phyloP scores from a whole-genome alignment of 805 yeast genomes.

The Candida arabinofermentans region DNA sequence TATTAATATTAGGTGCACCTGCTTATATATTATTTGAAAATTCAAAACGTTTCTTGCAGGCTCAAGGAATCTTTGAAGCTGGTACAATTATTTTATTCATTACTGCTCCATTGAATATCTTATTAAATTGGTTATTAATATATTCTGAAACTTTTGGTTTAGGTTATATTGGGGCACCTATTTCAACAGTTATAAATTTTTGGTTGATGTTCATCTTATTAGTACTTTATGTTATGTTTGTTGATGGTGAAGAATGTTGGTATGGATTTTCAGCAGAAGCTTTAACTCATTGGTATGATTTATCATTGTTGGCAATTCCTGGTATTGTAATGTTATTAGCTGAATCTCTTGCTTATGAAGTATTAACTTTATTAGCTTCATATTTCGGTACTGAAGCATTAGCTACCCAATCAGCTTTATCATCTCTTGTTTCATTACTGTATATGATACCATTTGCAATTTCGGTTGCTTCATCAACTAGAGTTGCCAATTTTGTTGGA shows the following conservation, averaged over 20 bases:
- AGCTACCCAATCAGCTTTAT: slow-evolving; percentile 54
- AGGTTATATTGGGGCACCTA: slow-evolving; percentile 75
- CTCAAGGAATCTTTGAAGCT: slow-evolving; percentile 79
- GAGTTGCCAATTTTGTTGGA: slow-evolving; percentile 54
- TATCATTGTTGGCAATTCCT: slow-evolving; percentile 45
- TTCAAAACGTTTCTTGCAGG: slow-evolving; percentile 68
- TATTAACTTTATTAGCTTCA: slow-evolving; percentile 51
- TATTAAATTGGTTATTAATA: slow-evolving; percentile 62
- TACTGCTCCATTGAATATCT: slow-evolving; percentile 69
- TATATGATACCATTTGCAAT: slow-evolving; percentile 58
- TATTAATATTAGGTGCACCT: slow-evolving; percentile 65
- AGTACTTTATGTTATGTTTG: slow-evolving; percentile 47
- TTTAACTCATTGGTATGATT: slow-evolving; percentile 35
- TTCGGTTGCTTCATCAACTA: slow-evolving; percentile 51
- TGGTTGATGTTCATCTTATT: slow-evolving; percentile 63
- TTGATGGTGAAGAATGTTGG: slow-evolving; percentile 74
- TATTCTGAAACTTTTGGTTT: slow-evolving; percentile 55
- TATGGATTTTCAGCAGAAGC: slow-evolving; percentile 44
- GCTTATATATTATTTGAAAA: slow-evolving; percentile 68
- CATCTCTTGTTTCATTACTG: slow-evolving; percentile 47
- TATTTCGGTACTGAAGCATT: slow-evolving; percentile 48
- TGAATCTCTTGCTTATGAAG: slow-evolving; percentile 54
- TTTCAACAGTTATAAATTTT: slow-evolving; percentile 65
- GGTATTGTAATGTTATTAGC: slow-evolving; percentile 54
- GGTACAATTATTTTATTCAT: slow-evolving; percentile 63